A percentile compares a stretch with the other conserved stretches of the same genome.
These are phyloP conservation scores for Xylaria grammica DNA, from an alignment of 495 filamentous ascomycete species.

Conservation along the genomic window DNA sequence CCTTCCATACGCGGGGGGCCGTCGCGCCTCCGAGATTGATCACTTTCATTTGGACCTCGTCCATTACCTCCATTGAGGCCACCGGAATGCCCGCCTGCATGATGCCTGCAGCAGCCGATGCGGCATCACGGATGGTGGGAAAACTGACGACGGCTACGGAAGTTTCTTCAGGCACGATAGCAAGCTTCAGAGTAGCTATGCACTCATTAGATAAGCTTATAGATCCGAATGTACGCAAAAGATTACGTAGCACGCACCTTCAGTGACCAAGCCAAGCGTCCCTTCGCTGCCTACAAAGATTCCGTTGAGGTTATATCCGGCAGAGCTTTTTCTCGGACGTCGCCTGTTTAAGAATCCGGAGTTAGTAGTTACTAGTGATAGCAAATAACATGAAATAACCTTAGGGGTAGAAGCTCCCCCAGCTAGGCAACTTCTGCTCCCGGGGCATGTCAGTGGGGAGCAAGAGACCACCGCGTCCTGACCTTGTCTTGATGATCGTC, in stretches of 20 bases:
- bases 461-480: no score
- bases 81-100: slow-evolving; percentile 76
- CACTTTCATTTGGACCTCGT: slow-evolving; percentile 81
- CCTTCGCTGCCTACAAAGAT: slow-evolving; percentile 81
- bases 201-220: neutral
- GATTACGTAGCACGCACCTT: slow-evolving; percentile 38
- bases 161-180: slow-evolving; percentile 72
- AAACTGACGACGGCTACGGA: slow-evolving; percentile 80
- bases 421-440: no score
- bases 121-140: slow-evolving; percentile 73
- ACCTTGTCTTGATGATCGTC: slow-evolving; percentile 77
- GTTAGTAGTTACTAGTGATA: no score
- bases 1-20: slow-evolving; percentile 70
- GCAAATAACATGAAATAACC: no score
- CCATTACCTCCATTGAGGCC: slow-evolving; percentile 83
- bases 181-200: slow-evolving; percentile 70
- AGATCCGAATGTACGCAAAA: neutral
- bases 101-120: slow-evolving; percentile 69
- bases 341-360: no score
- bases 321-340: slow-evolving; percentile 76
- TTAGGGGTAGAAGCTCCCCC: no score
- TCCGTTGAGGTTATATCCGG: slow-evolving; percentile 79
- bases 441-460: no score
- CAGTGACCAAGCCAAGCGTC: slow-evolving; percentile 78
- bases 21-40: slow-evolving; percentile 76